A percentile compares a stretch with the other conserved stretches of the same genome.
phyloP scores from a whole-genome alignment of 345 rosid species.

The Corymbia maculata region DNA sequence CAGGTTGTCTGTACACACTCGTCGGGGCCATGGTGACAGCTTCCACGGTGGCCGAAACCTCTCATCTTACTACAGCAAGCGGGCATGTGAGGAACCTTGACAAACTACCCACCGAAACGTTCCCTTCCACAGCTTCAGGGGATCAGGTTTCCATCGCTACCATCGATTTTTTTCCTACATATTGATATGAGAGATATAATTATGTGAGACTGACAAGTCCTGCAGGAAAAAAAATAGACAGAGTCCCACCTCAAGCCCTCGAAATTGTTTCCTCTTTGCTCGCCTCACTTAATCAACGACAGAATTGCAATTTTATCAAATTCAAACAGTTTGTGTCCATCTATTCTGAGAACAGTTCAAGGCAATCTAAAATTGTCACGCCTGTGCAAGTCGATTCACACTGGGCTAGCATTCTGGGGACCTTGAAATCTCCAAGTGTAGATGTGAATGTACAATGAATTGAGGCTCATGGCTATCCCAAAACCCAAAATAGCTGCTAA shows the following conservation, averaged over 20 bases:
- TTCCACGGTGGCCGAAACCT: not conserved
- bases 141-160: not conserved
- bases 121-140: not conserved
- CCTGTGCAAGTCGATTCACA: constrained; percentile 8
- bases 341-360: not conserved
- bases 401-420: constrained; percentile 33
- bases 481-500: constrained; percentile 65
- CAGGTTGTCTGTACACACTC: not conserved
- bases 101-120: not conserved
- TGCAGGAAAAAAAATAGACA: not conserved
- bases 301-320: not conserved
- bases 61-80: not conserved
- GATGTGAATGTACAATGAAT: constrained; percentile 45
- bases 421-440: constrained; percentile 33
- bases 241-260: not conserved
- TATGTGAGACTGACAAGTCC: not conserved
- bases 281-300: not conserved
- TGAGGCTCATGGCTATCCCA: constrained; percentile 70
- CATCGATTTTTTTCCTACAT: not conserved
- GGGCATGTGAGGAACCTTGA: not conserved
- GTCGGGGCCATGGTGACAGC: not conserved
- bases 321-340: not conserved
- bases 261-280: not conserved
- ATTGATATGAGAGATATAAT: not conserved
- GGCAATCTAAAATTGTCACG: not conserved